phyloP scores from a whole-genome alignment of 352 stramenopile genomes.

The Halophytophthora polymorphica region DNA sequence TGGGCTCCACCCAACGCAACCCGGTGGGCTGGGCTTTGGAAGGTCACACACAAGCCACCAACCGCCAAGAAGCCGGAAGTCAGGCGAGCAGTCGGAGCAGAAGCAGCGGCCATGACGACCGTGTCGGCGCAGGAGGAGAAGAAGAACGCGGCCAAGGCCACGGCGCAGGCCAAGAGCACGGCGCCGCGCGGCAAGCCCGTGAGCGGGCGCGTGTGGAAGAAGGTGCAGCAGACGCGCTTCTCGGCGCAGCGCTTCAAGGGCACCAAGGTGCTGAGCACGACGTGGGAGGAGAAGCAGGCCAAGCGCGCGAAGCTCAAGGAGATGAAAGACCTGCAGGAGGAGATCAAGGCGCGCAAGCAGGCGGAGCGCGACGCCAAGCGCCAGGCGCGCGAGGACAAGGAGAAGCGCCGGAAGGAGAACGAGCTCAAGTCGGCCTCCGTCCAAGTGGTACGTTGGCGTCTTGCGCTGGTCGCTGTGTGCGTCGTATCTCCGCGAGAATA shows the following conservation, averaged over 20 bases:
- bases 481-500: too few relatives aligned
- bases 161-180: slow-evolving; percentile 13
- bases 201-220: slow-evolving; percentile 83
- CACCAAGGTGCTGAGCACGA: slow-evolving; percentile 80
- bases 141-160: slow-evolving; percentile 5
- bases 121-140: slow-evolving; percentile 11
- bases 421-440: slow-evolving; percentile 87
- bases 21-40: slow-evolving; percentile 6
- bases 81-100: slow-evolving; percentile 10
- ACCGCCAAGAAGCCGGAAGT: slow-evolving; percentile 12
- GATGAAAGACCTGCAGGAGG: slow-evolving; percentile 77
- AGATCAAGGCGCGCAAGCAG: slow-evolving; percentile 78
- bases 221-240: slow-evolving; percentile 77
- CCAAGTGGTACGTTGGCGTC: slow-evolving; percentile 68
- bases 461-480: neutral
- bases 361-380: slow-evolving; percentile 72
- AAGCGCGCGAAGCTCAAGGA: slow-evolving; percentile 77
- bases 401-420: slow-evolving; percentile 87
- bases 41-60: slow-evolving; percentile 8
- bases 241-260: slow-evolving; percentile 70
- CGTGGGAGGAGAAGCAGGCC: slow-evolving; percentile 86
- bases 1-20: slow-evolving; percentile 29
- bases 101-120: slow-evolving; percentile 15
- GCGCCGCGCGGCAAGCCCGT: slow-evolving; percentile 58
- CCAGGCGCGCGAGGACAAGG: slow-evolving; percentile 77